Percentiles rank a stretch among this genome's conserved stretches.
Conservation (phyloP, 2,329 filamentous ascomycete species). For the Xylaria digitata region DNA sequence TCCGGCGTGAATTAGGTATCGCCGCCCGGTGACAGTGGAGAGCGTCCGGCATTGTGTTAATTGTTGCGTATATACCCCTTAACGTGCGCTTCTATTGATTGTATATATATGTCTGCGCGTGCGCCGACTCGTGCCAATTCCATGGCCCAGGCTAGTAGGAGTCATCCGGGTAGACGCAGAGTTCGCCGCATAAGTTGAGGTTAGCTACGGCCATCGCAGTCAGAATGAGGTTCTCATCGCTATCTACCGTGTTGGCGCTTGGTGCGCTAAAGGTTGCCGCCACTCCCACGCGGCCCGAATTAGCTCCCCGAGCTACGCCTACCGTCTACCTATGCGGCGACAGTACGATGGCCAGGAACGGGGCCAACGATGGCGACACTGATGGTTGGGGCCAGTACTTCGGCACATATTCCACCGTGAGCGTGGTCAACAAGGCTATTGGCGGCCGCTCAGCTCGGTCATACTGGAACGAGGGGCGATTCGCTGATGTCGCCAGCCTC, state of each 20-base stretch:
- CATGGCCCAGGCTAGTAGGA: not conserved
- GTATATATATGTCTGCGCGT: slow-evolving; percentile 25
- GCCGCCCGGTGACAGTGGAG: slow-evolving; percentile 19
- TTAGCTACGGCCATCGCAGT: not conserved
- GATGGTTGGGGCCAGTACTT: slow-evolving; percentile 72
- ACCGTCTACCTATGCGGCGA: slow-evolving; percentile 65
- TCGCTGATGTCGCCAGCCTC: slow-evolving; percentile 62
- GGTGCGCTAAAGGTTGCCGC: slow-evolving; percentile 25
- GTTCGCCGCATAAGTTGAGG: not conserved
- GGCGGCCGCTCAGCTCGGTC: slow-evolving; percentile 71
- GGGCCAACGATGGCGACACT: slow-evolving; percentile 51
- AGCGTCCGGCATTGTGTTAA: slow-evolving; percentile 14
- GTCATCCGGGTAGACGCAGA: not conserved
- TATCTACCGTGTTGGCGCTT: slow-evolving; percentile 29
- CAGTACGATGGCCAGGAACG: slow-evolving; percentile 63
- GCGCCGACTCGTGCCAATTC: slow-evolving; percentile 17
- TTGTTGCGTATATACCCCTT: not conserved
- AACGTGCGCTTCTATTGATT: not conserved
- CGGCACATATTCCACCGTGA: slow-evolving; percentile 56
- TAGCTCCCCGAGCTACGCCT: slow-evolving; percentile 44
- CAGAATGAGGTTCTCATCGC: slow-evolving; percentile 33
- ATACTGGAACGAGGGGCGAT: slow-evolving; percentile 71
- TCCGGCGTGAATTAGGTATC: slow-evolving; percentile 34
- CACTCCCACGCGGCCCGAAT: slow-evolving; percentile 33
- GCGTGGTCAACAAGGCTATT: slow-evolving; percentile 69